Evolutionary conservation across 495 filamentous ascomycete species (phyloP).

Genomic region (Podospora appendiculata): DNA sequence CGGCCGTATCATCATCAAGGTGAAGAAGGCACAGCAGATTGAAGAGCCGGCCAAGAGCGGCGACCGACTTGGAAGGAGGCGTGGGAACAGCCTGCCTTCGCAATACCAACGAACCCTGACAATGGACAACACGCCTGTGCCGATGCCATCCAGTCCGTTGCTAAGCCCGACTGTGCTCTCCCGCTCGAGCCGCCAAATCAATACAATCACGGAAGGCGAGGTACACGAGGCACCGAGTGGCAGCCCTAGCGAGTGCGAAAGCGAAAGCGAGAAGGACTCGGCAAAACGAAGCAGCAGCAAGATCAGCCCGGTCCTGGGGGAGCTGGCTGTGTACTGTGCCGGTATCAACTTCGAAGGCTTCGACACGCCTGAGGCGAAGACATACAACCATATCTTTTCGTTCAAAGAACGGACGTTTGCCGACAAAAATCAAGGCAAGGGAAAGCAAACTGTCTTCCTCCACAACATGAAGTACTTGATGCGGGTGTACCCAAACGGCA

Average conservation of each 20-base stretch:
- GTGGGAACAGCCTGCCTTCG: conserved; percentile 75
- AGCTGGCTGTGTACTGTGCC: conserved; percentile 80
- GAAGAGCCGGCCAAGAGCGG: conserved; percentile 29
- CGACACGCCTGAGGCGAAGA: conserved; percentile 64
- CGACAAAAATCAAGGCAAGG: conserved; percentile 60
- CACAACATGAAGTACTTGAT: conserved; percentile 92
- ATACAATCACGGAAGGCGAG: conserved; percentile 43
- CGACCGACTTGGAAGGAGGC: conserved; percentile 43
- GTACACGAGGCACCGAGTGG: conserved; percentile 43
- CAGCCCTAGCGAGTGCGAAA: conserved; percentile 52
- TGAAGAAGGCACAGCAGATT: conserved; percentile 56
- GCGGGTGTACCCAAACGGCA: conserved; percentile 81
- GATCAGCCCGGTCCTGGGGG: conserved; percentile 73
- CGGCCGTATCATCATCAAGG: conserved; percentile 82
- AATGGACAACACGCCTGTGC: conserved; percentile 46
- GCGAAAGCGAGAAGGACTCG: conserved; percentile 44
- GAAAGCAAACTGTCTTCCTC: conserved; percentile 65
- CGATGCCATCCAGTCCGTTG: conserved; percentile 49
- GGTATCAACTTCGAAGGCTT: conserved; percentile 81
- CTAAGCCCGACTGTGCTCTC: conserved; percentile 29
- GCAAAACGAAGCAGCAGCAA: conserved; percentile 68
- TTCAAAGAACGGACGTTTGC: conserved; percentile 82
- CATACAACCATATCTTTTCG: conserved; percentile 88
- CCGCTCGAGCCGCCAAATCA: conserved; percentile 29
- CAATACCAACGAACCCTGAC: conserved; percentile 55